Base-by-base conservation (phyloP, 148 eudicot species). In the Camellia lanceoleosa region DNA sequence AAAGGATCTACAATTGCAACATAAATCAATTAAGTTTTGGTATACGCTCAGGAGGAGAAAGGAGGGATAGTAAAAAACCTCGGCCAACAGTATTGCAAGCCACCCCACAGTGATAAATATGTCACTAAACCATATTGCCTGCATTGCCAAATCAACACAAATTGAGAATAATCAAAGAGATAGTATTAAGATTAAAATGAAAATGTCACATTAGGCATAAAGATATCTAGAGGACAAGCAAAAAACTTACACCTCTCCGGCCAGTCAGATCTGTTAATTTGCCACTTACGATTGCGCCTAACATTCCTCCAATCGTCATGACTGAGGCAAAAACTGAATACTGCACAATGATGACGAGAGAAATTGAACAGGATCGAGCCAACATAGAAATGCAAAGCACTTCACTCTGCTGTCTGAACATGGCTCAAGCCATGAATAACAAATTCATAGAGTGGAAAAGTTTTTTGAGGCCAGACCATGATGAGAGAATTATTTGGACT, bases 211-310 rank as follows among this genome's bases (percentile, higher is more conserved):
- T 3, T 30, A 41, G 38, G 43, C 19, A 2, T 23, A 60, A 0
- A 23, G 5, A 0, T 30, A 18, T 42, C 73, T 6, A 61, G 52
- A n/a, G 7, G 1, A 51, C 47, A 19, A 19, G 12, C 41, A 51
- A 79, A 62, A 18, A 68, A 80, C 90, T 71, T 85, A 89, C 94
- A 6, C 80, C 78, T 85, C 81, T 82, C 43, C 89, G 90, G 70
- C 94, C 92, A 23, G 85, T 66, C 47, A 51, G 76, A 80, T 91
- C 92, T 16, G 92, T 79, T 41, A 87, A 59, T 74, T 84, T 84
- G 7, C 94, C 94, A 81, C 89, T 85, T 23, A 84, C 56, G 3
- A 91, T 63, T 42, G 92, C 85, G 62, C 94, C 94, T 38, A 88
- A 20, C 82, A 89, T 82, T 72, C 82, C 92, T 78, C 94, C 94